Evolutionary conservation across 768 basidiomycete species (phyloP), one percentile per base, ranked within the genome.

Genomic region (Phanerodontia chrysosporium): DNA sequence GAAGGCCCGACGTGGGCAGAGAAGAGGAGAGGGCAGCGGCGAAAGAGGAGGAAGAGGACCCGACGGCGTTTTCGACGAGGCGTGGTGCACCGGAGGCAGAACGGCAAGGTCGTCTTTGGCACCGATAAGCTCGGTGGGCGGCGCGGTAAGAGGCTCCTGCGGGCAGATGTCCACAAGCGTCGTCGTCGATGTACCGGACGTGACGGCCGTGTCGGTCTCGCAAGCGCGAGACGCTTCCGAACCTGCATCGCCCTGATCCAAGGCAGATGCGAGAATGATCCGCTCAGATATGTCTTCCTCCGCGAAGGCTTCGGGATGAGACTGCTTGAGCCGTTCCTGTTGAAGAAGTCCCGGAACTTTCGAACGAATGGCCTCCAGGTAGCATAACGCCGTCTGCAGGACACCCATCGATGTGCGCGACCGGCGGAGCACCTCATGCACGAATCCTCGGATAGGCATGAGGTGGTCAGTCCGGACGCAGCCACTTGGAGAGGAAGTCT

Each of bases 1-100:
- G 73, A 98, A 97, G 0, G 92, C 84, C 25, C 95, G 83, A 27
- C 95, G 84, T 1, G 95, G 92, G 67, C 95, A 96, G 44, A 92
- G 80, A 27, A 97, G 81, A 0, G 92, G 90, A 0, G 87, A 91
- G 0, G 89, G 88, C n/a, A 89, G 81, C 6, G 69, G 70, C 2
- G 78, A 74, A 22, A 63, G 62, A 10, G 62, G 62, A 12, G 62
- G 62, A 13, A 63, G 39, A 24, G 55, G 54, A n/a, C 58, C 36
- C n/a, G 58, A 59, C 39, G 62, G 54, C 1, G n/a, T 54, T 39
- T 63, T 63, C 8, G 53, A 44, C 4, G 60, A 35, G 2, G 57
- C 30, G n/a, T 24, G 30, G 21, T 10, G 10, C 21, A 36, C 21
- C 3, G 53, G 36, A 30, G 45, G 39, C 2, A 54, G 48, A 27